phyloP scores from a whole-genome alignment of 345 rosid genomes.

The Eucalyptus rudis region DNA sequence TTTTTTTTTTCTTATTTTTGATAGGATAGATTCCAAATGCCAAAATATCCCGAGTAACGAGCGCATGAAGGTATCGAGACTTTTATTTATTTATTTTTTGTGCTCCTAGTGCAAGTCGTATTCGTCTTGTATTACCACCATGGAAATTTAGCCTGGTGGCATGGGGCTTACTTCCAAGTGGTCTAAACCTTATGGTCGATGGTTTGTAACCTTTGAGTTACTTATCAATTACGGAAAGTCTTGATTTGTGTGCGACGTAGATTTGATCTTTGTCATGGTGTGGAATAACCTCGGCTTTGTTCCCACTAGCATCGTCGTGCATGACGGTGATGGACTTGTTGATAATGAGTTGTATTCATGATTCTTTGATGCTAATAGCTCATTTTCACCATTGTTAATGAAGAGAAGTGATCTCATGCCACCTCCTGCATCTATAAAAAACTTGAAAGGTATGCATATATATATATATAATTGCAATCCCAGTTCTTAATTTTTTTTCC shows the following conservation, averaged over 20 bases:
- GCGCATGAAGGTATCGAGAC: fast-evolving
- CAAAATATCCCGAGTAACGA: background rate
- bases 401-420: background rate
- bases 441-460: background rate
- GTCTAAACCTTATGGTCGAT: background rate
- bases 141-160: background rate
- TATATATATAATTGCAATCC: background rate
- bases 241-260: fast-evolving
- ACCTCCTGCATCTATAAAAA: background rate
- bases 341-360: background rate
- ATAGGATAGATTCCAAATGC: fast-evolving
- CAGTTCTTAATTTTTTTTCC: background rate
- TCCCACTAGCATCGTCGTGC: background rate
- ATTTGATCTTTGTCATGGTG: background rate
- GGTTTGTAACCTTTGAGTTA: background rate
- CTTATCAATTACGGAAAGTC: fast-evolving
- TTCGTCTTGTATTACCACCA: fast-evolving
- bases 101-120: fast-evolving
- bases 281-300: no score
- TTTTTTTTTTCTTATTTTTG: background rate
- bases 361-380: background rate
- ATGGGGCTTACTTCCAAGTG: background rate
- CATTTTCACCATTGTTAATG: background rate
- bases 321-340: background rate
- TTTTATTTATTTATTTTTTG: background rate